Conservation (phyloP, 2,329 filamentous ascomycete species). For the Stylonectria norvegica region DNA sequence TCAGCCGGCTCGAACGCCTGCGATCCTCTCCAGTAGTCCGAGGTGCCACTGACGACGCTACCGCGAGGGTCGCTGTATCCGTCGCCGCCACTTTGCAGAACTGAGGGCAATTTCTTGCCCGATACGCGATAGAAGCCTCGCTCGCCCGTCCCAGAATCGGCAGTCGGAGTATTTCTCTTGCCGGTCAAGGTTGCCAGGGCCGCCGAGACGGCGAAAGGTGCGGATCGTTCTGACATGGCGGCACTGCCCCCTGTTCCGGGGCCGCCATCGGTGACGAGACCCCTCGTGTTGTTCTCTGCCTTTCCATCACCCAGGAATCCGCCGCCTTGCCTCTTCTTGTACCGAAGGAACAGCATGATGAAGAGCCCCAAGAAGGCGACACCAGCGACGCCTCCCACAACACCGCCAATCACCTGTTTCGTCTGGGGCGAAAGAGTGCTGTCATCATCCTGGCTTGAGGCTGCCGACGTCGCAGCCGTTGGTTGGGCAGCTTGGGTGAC, state of each 20-base stretch:
- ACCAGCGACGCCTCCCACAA: slow-evolving; percentile 57
- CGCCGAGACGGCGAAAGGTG: slow-evolving; percentile 41
- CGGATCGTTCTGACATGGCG: slow-evolving; percentile 47
- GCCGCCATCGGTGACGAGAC: slow-evolving; percentile 24
- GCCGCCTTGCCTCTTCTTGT: slow-evolving; percentile 50
- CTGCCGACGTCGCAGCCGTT: slow-evolving; percentile 18
- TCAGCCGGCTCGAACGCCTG: slow-evolving; percentile 40
- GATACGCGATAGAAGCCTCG: slow-evolving; percentile 63
- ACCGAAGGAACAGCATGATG: slow-evolving; percentile 51
- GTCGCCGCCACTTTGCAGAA: slow-evolving; percentile 59
- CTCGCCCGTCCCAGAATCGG: slow-evolving; percentile 42
- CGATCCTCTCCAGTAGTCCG: slow-evolving; percentile 54
- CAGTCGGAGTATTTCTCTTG: slow-evolving; percentile 31
- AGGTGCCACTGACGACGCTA: slow-evolving; percentile 46
- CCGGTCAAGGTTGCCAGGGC: slow-evolving; percentile 46
- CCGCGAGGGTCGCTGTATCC: slow-evolving; percentile 54
- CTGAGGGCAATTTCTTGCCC: slow-evolving; percentile 61
- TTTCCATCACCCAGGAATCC: slow-evolving; percentile 43
- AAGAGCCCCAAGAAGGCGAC: slow-evolving; percentile 54
- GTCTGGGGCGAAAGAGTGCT: slow-evolving; percentile 30
- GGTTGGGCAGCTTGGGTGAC: slow-evolving; percentile 18
- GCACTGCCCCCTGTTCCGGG: slow-evolving; percentile 16
- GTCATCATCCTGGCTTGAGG: slow-evolving; percentile 18
- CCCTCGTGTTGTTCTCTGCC: slow-evolving; percentile 27
- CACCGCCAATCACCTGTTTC: slow-evolving; percentile 50